phyloP scores from a whole-genome alignment of 352 stramenopile species.

The Heterotrichella gracilis region DNA sequence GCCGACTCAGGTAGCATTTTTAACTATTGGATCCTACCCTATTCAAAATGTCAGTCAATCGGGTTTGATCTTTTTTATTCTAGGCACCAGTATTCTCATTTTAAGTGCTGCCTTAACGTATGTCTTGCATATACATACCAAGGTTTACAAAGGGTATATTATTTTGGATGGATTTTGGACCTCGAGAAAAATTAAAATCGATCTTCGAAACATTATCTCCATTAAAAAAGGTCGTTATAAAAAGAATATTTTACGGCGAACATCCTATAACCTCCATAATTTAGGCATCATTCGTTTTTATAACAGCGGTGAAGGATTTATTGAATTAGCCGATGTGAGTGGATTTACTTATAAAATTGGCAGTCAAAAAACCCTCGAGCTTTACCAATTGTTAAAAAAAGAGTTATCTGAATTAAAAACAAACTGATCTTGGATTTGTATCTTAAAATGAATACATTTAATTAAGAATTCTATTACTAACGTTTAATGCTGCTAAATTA shows the following conservation, averaged over 20 bases:
- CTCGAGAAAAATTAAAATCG: background rate
- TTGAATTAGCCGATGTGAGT: background rate
- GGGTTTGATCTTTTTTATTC: background rate
- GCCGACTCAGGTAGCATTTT: background rate
- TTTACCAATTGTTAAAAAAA: background rate
- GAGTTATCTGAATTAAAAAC: background rate
- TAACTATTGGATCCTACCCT: background rate
- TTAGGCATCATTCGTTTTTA: background rate
- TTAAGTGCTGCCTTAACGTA: background rate
- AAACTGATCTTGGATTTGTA: no score
- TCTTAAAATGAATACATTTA: no score
- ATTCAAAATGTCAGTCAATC: background rate
- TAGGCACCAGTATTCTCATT: background rate
- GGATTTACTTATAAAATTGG: background rate
- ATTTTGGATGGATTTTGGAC: background rate
- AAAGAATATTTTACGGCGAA: background rate
- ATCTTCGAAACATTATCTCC: background rate
- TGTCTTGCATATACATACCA: background rate
- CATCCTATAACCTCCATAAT: background rate
- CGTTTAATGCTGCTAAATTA: no score
- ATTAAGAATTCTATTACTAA: no score
- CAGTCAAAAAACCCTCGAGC: background rate
- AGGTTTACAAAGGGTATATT: background rate
- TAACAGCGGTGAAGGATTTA: background rate
- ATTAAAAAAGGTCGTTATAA: slow-evolving; percentile 9